Evolutionary conservation across 2,329 filamentous ascomycete species (phyloP).

Genomic region (Neofusicoccum kwambonambiense): DNA sequence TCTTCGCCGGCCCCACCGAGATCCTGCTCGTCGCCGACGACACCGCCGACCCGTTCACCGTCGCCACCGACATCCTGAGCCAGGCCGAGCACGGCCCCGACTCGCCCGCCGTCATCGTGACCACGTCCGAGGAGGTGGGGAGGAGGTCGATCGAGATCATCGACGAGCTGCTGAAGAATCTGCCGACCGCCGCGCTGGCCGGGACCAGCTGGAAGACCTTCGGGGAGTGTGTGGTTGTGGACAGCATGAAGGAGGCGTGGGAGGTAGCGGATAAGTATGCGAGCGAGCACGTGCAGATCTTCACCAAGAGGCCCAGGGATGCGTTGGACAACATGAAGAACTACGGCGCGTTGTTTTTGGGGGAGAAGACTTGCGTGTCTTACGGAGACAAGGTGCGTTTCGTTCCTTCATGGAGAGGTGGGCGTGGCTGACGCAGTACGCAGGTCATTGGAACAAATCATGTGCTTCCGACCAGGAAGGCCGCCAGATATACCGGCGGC

Average conservation of each 20-base stretch:
- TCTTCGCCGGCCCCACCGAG: slow-evolving; percentile 56
- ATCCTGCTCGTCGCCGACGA: slow-evolving; percentile 52
- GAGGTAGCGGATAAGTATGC: slow-evolving; percentile 49
- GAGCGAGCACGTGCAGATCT: slow-evolving; percentile 53
- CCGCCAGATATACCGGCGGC: slow-evolving; percentile 52
- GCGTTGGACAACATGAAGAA: slow-evolving; percentile 53
- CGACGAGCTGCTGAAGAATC: slow-evolving; percentile 17
- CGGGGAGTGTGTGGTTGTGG: slow-evolving; percentile 49
- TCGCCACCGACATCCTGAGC: slow-evolving; percentile 49
- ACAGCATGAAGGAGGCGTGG: slow-evolving; percentile 45
- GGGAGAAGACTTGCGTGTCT: slow-evolving; percentile 53
- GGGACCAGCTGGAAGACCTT: slow-evolving; percentile 27
- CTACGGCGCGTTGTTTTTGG: slow-evolving; percentile 53
- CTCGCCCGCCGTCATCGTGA: slow-evolving; percentile 52
- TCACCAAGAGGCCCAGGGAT: slow-evolving; percentile 47
- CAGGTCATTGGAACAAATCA: slow-evolving; percentile 57
- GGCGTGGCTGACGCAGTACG: not conserved
- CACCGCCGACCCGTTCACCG: slow-evolving; percentile 45
- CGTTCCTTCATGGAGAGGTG: no score
- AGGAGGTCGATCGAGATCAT: slow-evolving; percentile 13
- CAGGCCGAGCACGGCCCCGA: slow-evolving; percentile 56
- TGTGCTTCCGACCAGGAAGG: slow-evolving; percentile 51
- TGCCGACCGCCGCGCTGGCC: slow-evolving; percentile 19
- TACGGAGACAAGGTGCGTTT: slow-evolving; percentile 52
- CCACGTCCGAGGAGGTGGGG: slow-evolving; percentile 37